These are phyloP conservation scores for Lathyrus tuberosus DNA, from an alignment of 306 rosid genomes.

Conservation along the genomic window DNA sequence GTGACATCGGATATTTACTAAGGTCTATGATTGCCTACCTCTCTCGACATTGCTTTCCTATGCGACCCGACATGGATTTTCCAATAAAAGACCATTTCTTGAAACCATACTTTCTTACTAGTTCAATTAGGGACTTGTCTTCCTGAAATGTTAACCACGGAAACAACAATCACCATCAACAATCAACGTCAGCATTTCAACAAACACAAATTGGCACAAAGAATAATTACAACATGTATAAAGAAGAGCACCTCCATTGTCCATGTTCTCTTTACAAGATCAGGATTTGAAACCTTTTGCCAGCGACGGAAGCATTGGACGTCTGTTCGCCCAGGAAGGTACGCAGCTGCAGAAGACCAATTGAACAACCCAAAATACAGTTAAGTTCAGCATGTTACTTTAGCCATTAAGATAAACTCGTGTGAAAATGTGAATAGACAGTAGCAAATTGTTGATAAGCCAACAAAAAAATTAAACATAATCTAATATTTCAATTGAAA, in stretches of 20 bases:
- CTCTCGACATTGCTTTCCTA: conserved; percentile 79
- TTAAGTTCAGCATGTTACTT: neutral
- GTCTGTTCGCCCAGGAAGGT: conserved; percentile 52
- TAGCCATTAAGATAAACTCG: conserved; percentile 23
- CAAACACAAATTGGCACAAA: no score
- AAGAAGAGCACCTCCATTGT: no score
- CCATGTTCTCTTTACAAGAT: no score
- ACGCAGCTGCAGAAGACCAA: conserved; percentile 43
- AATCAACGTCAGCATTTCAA: no score
- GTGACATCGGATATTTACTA: neutral
- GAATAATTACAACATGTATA: conserved; percentile 11
- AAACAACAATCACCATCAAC: no score
- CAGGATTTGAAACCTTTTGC: no score
- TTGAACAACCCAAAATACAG: neutral
- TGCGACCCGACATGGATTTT: conserved; percentile 57
- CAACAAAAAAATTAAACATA: neutral
- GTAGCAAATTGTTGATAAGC: conserved; percentile 10
- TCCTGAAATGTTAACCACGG: no score
- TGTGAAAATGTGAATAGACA: neutral
- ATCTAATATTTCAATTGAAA: neutral
- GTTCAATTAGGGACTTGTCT: no score
- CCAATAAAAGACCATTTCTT: conserved; percentile 61
- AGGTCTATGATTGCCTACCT: conserved; percentile 44
- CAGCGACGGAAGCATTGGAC: conserved; percentile 66
- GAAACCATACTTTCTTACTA: no score